Evolutionary conservation across 768 basidiomycete species (phyloP).

Genomic region (Boletus tomentosulus): DNA sequence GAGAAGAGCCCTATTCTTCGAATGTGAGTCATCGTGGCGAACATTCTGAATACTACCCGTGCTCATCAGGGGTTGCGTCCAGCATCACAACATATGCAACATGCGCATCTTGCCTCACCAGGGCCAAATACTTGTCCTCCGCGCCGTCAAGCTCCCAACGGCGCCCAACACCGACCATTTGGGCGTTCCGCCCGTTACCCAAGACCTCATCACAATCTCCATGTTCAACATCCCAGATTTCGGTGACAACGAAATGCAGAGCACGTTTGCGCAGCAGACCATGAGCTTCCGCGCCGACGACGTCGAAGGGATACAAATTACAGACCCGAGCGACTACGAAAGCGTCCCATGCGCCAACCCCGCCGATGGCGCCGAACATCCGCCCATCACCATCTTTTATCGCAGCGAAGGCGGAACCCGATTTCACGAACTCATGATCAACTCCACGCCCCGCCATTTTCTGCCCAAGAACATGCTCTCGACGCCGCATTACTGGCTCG

Average conservation of each 20-base stretch:
- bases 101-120: conserved; percentile 51
- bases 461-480: conserved; percentile 22
- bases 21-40: conserved; percentile 14
- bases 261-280: conserved; percentile 25
- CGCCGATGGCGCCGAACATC: conserved; percentile 23
- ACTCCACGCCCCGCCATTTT: conserved; percentile 21
- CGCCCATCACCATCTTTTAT: conserved; percentile 32
- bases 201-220: conserved; percentile 28
- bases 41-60: not conserved
- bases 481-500: conserved; percentile 29
- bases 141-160: conserved; percentile 31
- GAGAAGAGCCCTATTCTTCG: conserved; percentile 27
- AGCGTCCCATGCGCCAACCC: conserved; percentile 13
- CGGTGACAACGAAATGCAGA: conserved; percentile 26
- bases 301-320: conserved; percentile 33
- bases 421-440: conserved; percentile 28
- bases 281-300: conserved; percentile 31
- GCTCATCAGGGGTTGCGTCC: conserved; percentile 4
- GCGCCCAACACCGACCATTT: not conserved
- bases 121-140: conserved; percentile 48
- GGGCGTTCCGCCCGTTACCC: conserved; percentile 17
- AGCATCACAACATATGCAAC: conserved; percentile 50
- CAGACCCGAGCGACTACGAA: conserved; percentile 26
- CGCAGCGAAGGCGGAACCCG: conserved; percentile 27
- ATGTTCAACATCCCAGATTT: conserved; percentile 31